phyloP scores from a whole-genome alignment of 495 filamentous ascomycete species.

The Hypoxylon perforatum region DNA sequence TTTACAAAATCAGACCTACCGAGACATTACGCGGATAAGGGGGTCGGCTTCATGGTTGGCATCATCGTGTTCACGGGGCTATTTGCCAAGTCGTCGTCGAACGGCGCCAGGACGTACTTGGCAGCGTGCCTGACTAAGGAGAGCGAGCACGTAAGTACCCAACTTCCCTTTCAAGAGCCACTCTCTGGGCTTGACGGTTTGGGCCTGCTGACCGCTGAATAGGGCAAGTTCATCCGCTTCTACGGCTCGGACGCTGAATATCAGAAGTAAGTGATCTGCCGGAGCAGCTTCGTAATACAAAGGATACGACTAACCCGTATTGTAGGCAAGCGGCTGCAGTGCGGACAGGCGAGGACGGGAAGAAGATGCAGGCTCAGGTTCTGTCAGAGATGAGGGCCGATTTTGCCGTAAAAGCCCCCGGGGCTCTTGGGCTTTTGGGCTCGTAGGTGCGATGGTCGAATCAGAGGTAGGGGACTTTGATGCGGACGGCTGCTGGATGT shows the following conservation, averaged over 20 bases:
- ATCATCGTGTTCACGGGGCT: conserved; percentile 35
- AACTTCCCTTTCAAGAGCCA: background rate
- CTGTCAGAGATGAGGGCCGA: conserved; percentile 52
- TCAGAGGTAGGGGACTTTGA: background rate
- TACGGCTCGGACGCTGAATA: conserved; percentile 40
- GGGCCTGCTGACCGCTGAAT: conserved; percentile 4
- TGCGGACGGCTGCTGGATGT: background rate
- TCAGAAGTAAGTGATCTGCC: conserved; percentile 23
- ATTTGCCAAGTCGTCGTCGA: conserved; percentile 44
- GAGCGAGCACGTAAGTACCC: conserved; percentile 42
- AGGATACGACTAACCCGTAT: background rate
- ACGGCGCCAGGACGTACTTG: conserved; percentile 50
- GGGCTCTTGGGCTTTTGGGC: conserved; percentile 10
- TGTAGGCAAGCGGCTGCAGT: conserved; percentile 24
- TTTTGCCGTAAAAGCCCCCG: conserved; percentile 32
- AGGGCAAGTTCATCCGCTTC: conserved; percentile 42
- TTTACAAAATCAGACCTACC: conserved; percentile 53
- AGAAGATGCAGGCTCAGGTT: conserved; percentile 50
- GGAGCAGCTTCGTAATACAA: background rate
- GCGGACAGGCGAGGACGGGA: conserved; percentile 48
- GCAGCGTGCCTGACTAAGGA: conserved; percentile 46
- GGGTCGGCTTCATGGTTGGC: conserved; percentile 14
- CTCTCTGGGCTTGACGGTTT: background rate
- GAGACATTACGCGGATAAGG: conserved; percentile 41
- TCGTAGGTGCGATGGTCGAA: background rate